phyloP scores from a whole-genome alignment of 805 yeast genomes.

The Wickerhamiella kurtzmanii region DNA sequence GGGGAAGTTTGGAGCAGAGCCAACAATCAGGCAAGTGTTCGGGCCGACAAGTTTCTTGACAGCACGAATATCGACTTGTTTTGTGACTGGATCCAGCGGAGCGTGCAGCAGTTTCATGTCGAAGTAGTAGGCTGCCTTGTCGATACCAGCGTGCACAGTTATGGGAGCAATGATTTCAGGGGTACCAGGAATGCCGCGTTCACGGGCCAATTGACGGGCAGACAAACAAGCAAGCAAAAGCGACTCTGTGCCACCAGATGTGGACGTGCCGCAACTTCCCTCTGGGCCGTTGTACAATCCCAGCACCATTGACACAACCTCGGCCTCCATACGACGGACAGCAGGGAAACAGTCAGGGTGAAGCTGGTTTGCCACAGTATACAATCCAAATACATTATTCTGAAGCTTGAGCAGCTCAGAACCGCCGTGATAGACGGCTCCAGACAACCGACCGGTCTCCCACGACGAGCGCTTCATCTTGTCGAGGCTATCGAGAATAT shows the following conservation, averaged over 20 bases:
- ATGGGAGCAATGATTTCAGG: constrained; percentile 86
- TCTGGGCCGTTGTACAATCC: constrained; percentile 69
- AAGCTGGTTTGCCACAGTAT: constrained; percentile 80
- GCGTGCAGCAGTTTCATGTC: constrained; percentile 74
- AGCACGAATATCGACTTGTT: constrained; percentile 48
- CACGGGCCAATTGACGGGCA: constrained; percentile 61
- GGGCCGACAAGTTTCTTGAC: constrained; percentile 53
- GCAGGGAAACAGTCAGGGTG: constrained; percentile 98
- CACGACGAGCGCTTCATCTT: constrained; percentile 57
- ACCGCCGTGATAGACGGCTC: constrained; percentile 96
- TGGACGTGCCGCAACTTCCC: constrained; percentile 63
- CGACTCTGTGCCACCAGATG: constrained; percentile 95
- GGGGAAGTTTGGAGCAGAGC: constrained; percentile 95
- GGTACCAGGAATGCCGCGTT: constrained; percentile 32
- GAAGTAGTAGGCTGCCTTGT: constrained; percentile 84
- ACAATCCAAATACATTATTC: constrained; percentile 58
- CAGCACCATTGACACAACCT: constrained; percentile 83
- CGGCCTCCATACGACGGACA: constrained; percentile 90
- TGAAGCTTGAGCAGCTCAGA: constrained; percentile 61
- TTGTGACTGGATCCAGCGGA: constrained; percentile 54
- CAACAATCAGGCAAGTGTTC: constrained; percentile 73
- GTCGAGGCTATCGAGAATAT: constrained; percentile 34
- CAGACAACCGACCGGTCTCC: constrained; percentile 77
- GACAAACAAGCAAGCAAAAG: constrained; percentile 72
- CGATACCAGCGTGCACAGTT: constrained; percentile 90